phyloP scores from a whole-genome alignment of 164 flowering plant species.

The Akebia trifoliata region DNA sequence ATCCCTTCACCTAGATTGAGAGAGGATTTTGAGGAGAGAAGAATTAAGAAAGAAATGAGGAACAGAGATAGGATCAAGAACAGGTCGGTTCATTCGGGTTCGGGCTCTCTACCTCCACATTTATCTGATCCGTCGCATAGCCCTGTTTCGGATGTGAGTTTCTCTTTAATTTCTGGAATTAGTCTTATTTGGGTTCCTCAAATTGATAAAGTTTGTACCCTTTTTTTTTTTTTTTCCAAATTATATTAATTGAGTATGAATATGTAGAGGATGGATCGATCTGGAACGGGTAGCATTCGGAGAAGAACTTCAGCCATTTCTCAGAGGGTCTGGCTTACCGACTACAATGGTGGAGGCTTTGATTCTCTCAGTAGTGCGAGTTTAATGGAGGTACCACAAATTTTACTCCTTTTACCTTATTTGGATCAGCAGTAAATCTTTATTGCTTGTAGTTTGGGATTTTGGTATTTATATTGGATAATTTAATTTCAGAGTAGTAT shows the following conservation, averaged over 20 bases:
- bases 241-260: neutral
- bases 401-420: neutral
- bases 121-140: conserved; percentile 95
- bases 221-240: neutral
- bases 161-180: neutral
- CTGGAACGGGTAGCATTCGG: conserved; percentile 51
- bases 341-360: conserved; percentile 28
- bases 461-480: neutral
- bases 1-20: conserved; percentile 47
- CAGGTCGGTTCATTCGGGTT: conserved; percentile 42
- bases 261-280: conserved; percentile 60
- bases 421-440: neutral
- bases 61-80: conserved; percentile 27
- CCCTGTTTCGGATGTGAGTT: conserved; percentile 76
- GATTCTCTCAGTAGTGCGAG: conserved; percentile 62
- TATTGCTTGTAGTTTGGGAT: neutral
- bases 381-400: conserved; percentile 67
- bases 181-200: too few relatives aligned
- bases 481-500: neutral
- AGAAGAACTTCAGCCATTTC: conserved; percentile 45
- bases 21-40: conserved; percentile 31
- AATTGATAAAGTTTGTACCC: too few relatives aligned
- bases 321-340: conserved; percentile 37
- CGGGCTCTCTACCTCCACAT: conserved; percentile 74
- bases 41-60: conserved; percentile 30